Evolutionary conservation across 805 yeast genomes (phyloP).

Genomic region (Nakazawaea ishiwadae): DNA sequence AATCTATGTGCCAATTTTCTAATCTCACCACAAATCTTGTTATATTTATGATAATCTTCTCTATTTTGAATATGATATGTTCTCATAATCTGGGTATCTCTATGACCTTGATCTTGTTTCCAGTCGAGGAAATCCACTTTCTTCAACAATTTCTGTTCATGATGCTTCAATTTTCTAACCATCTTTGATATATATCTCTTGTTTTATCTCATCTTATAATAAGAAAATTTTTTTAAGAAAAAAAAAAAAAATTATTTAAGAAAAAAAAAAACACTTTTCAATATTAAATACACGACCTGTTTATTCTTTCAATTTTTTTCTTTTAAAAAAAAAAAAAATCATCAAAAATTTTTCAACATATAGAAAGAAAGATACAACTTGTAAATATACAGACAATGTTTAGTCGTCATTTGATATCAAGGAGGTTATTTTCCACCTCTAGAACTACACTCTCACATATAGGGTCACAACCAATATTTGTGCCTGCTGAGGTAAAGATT

Average conservation of each 20-base stretch:
- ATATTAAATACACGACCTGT: too few species aligned
- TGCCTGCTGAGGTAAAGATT: slow-evolving; percentile 58
- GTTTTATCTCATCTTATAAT: neutral
- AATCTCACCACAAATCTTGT: slow-evolving; percentile 87
- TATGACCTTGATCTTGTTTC: slow-evolving; percentile 93
- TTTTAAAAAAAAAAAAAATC: neutral
- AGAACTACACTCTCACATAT: slow-evolving; percentile 50
- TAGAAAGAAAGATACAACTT: neutral
- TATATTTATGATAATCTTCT: slow-evolving; percentile 93
- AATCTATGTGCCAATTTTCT: slow-evolving; percentile 83
- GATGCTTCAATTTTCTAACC: slow-evolving; percentile 90
- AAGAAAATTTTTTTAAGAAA: neutral
- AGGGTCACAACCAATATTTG: slow-evolving; percentile 72
- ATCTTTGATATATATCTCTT: slow-evolving; percentile 26
- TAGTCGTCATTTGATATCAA: slow-evolving; percentile 7
- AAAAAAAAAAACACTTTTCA: neutral
- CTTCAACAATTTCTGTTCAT: slow-evolving; percentile 89
- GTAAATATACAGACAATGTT: neutral
- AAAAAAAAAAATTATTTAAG: neutral
- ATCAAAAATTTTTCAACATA: neutral
- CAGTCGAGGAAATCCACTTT: slow-evolving; percentile 96
- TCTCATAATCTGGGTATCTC: slow-evolving; percentile 96
- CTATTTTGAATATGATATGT: slow-evolving; percentile 90
- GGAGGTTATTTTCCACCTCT: slow-evolving; percentile 31
- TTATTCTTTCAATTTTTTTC: too few species aligned